Evolutionary conservation across 2,329 filamentous ascomycete genomes (phyloP).

Genomic region (Periglandula ipomoeae): DNA sequence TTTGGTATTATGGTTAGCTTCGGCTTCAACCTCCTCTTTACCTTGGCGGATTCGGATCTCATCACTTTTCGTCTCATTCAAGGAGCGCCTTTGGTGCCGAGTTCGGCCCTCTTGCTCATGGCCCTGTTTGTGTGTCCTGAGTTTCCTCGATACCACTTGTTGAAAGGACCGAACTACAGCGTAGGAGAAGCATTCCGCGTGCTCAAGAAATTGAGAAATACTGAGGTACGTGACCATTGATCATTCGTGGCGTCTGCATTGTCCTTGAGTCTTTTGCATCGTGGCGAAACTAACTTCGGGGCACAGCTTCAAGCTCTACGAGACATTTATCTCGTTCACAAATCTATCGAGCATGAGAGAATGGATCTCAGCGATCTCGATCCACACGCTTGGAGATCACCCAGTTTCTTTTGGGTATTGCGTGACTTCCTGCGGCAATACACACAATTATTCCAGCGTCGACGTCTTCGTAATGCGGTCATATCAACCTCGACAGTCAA

Average conservation of each 20-base stretch:
- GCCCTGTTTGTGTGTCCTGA: conserved; percentile 30
- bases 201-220: conserved; percentile 26
- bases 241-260: too few relatives aligned
- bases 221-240: conserved; percentile 17
- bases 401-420: conserved; percentile 19
- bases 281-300: neutral
- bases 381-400: conserved; percentile 13
- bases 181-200: conserved; percentile 27
- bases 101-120: conserved; percentile 24
- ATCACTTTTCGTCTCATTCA: conserved; percentile 24
- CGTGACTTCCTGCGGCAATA: conserved; percentile 20
- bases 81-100: conserved; percentile 29
- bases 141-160: conserved; percentile 32
- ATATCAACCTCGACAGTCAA: conserved; percentile 22
- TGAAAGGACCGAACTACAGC: conserved; percentile 26
- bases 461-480: conserved; percentile 22
- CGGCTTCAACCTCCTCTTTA: conserved; percentile 28
- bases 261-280: neutral
- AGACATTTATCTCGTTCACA: conserved; percentile 31
- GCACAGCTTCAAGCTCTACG: conserved; percentile 29
- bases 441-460: conserved; percentile 18
- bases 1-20: conserved; percentile 28
- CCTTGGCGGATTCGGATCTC: conserved; percentile 9
- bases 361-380: conserved; percentile 16
- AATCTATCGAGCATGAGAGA: conserved; percentile 21